Evolutionary conservation across 805 yeast genomes (phyloP).

Genomic region (Starmera amethionina): DNA sequence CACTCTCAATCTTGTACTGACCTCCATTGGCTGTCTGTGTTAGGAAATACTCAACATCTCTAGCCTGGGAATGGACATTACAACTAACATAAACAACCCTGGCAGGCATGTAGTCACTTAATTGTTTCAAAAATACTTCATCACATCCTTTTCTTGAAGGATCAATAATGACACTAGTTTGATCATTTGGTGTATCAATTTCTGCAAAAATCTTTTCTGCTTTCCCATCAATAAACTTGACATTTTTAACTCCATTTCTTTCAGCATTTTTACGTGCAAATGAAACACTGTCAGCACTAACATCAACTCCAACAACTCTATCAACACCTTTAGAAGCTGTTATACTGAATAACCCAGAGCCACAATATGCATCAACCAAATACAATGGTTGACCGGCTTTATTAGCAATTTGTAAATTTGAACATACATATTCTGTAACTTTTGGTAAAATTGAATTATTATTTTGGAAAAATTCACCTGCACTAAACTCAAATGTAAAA

Average conservation of each 20-base stretch:
- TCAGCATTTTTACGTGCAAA: slow-evolving; percentile 80
- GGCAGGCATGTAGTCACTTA: slow-evolving; percentile 74
- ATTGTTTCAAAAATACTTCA: slow-evolving; percentile 73
- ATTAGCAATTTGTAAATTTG: slow-evolving; percentile 43
- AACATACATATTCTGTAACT: slow-evolving; percentile 73
- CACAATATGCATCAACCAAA: slow-evolving; percentile 92
- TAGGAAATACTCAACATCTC: slow-evolving; percentile 81
- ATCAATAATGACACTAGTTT: slow-evolving; percentile 86
- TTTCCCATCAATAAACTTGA: slow-evolving; percentile 81
- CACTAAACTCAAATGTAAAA: slow-evolving; percentile 74
- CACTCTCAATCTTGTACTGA: slow-evolving; percentile 63
- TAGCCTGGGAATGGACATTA: slow-evolving; percentile 95
- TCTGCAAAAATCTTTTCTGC: slow-evolving; percentile 83
- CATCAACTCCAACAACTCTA: slow-evolving; percentile 86
- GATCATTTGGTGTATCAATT: slow-evolving; percentile 61
- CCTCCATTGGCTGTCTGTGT: slow-evolving; percentile 52
- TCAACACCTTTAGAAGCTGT: slow-evolving; percentile 78
- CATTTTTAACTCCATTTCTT: slow-evolving; percentile 64
- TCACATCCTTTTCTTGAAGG: slow-evolving; percentile 99
- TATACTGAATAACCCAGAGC: slow-evolving; percentile 87
- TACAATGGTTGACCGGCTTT: slow-evolving; percentile 42
- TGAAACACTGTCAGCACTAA: slow-evolving; percentile 80
- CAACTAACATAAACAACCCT: slow-evolving; percentile 92
- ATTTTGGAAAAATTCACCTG: slow-evolving; percentile 95
- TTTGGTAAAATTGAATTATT: slow-evolving; percentile 83